Evolutionary conservation across 2,329 filamentous ascomycete species (phyloP), one percentile per base, ranked within the genome.

Genomic region (Chaetomium globosum): DNA sequence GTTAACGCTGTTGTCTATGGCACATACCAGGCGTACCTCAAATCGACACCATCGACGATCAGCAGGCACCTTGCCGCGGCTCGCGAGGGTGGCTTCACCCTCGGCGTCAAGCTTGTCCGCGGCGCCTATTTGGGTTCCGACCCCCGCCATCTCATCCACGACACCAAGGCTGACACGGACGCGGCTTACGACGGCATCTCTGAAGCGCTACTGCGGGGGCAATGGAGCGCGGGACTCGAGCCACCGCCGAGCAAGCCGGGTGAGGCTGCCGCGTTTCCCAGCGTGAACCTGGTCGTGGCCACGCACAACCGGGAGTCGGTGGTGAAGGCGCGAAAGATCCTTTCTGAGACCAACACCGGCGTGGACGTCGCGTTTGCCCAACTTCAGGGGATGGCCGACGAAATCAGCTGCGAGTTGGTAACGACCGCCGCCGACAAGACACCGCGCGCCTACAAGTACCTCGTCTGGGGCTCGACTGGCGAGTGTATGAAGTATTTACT

Each of bases 311-410:
- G 85, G 57, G 84, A 85, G 49, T 91, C 90, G 4, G 89, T 96
- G 9, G 79, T 81, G 28, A 81, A 79, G 57, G 85, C 84, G 16
- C 82, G 83, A 28, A 79, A 77, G 13, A 77, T 88, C 30, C 79
- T 84, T 64, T 81, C 82, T 7, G 80, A 77, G 36, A 76, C 78
- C 12, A 74, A 77, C 58, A 48, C 31, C 0, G 74, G 75, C 26
- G 76, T 76, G 2, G 80, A 83, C 52, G 75, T 84, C 2, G 79
- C 81, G 0, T 93, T 92, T 75, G 90, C 90, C 2, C 93, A 97
- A 79, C 85, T 97, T 0, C 90, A 94, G 80, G 93, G 94, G 49
- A 98, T 98, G 94, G 94, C 94, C 1, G 94, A 98, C 71, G 93
- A 97, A 75, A 87, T 98, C 60, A 92, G 89, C 75, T 88, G 86